A percentile compares a stretch with the other conserved stretches of the same genome.
Conservation (phyloP, 2,329 filamentous ascomycete species). For the Rutstroemia sp. region DNA sequence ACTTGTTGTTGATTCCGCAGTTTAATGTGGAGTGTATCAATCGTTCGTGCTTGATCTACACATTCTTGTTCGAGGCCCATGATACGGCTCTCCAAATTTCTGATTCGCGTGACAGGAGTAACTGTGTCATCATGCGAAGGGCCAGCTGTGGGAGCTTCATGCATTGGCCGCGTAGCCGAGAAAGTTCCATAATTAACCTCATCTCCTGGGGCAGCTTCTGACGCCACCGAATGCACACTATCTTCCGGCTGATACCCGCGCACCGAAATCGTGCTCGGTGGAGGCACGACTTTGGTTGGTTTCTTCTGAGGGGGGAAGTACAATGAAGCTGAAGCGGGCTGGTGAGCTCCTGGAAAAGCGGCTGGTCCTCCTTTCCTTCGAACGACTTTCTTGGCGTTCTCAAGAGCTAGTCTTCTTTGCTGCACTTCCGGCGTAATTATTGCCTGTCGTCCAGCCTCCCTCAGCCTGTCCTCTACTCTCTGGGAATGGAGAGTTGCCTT, state of each 20-base stretch:
- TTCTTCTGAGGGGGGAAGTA: no score
- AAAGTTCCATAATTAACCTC: no score
- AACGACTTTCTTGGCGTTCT: neutral
- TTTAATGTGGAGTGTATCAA: neutral
- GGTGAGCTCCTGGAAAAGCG: no score
- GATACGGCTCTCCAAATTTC: neutral
- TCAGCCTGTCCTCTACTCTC: neutral
- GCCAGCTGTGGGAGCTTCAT: neutral
- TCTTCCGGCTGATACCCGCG: no score
- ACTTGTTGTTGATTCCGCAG: constrained; percentile 5
- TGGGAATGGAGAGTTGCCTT: constrained; percentile 1
- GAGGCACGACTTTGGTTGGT: no score
- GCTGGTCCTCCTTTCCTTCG: no score
- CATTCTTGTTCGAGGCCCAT: neutral
- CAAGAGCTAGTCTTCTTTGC: neutral
- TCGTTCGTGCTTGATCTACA: neutral
- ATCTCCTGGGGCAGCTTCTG: no score
- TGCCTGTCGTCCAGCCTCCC: neutral
- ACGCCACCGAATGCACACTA: no score
- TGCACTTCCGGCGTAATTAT: neutral
- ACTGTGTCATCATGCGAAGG: neutral
- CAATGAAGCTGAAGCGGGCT: no score
- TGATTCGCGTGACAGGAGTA: neutral
- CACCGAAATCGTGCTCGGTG: no score
- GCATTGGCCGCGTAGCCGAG: no score